phyloP scores from a whole-genome alignment of 805 yeast genomes.

The Pichia californica region DNA sequence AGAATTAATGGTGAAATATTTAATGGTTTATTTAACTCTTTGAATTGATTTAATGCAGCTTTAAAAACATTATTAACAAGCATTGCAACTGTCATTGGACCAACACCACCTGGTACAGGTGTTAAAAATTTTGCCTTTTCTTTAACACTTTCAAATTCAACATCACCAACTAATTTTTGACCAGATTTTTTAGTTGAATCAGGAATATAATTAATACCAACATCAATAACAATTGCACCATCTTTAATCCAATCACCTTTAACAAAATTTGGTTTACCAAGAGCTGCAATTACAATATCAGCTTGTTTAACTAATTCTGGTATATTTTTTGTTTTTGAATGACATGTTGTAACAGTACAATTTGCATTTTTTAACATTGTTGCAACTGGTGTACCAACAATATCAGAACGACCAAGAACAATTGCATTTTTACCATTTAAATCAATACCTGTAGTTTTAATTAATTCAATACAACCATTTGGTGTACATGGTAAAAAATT shows the following conservation, averaged over 20 bases:
- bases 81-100: slow-evolving; percentile 89
- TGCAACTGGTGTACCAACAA: slow-evolving; percentile 79
- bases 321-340: slow-evolving; percentile 53
- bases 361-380: slow-evolving; percentile 60
- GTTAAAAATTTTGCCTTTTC: slow-evolving; percentile 58
- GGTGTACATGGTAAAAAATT: slow-evolving; percentile 79
- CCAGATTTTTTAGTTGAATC: slow-evolving; percentile 66
- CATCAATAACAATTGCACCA: slow-evolving; percentile 70
- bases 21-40: slow-evolving; percentile 23
- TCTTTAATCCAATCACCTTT: slow-evolving; percentile 69
- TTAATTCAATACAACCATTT: slow-evolving; percentile 64
- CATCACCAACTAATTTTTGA: slow-evolving; percentile 70
- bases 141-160: slow-evolving; percentile 52
- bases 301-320: slow-evolving; percentile 47
- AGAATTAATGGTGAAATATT: slow-evolving; percentile 52
- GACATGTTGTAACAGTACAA: slow-evolving; percentile 74
- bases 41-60: slow-evolving; percentile 50
- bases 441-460: slow-evolving; percentile 49
- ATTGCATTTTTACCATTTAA: slow-evolving; percentile 70
- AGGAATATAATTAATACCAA: slow-evolving; percentile 71
- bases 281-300: slow-evolving; percentile 72
- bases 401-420: slow-evolving; percentile 78
- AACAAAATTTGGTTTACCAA: slow-evolving; percentile 65
- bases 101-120: slow-evolving; percentile 93
- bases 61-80: slow-evolving; percentile 62